Conservation (phyloP, 352 stramenopile genomes). For the Phytophthora boehmeriae region DNA sequence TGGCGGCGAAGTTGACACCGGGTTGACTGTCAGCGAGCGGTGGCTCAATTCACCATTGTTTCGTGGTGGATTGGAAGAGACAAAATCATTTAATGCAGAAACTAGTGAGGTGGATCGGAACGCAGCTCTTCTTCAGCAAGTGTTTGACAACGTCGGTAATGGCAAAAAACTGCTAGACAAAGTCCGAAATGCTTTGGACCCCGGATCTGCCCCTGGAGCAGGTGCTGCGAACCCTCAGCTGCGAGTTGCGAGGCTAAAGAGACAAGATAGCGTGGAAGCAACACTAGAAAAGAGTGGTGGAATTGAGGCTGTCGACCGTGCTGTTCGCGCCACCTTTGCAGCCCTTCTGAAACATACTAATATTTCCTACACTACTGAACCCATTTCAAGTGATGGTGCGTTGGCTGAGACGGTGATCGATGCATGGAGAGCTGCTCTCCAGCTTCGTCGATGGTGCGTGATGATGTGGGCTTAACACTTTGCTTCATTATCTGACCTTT, state of each 20-base stretch:
- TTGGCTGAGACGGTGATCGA: conserved; percentile 75
- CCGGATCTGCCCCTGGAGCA: conserved; percentile 25
- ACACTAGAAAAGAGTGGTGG: conserved; percentile 85
- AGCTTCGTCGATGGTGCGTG: conserved; percentile 80
- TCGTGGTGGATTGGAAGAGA: conserved; percentile 54
- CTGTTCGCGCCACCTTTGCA: conserved; percentile 81
- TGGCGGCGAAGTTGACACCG: conserved; percentile 29
- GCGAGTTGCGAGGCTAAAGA: conserved; percentile 63
- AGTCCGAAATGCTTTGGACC: conserved; percentile 74
- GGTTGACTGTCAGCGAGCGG: conserved; percentile 32
- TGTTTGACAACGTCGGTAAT: conserved; percentile 70
- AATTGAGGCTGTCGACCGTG: conserved; percentile 81
- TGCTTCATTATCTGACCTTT: background rate
- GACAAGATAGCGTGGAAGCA: conserved; percentile 85
- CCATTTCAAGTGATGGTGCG: conserved; percentile 60
- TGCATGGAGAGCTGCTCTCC: conserved; percentile 74
- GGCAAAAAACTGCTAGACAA: conserved; percentile 86
- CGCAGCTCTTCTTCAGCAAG: conserved; percentile 66
- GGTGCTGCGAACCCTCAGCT: conserved; percentile 65
- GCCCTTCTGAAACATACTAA: conserved; percentile 86
- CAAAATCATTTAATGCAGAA: background rate
- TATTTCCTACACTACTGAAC: conserved; percentile 68
- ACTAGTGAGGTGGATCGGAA: conserved; percentile 42
- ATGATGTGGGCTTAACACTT: background rate
- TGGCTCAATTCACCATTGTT: conserved; percentile 67